These are phyloP conservation scores for Xylaria nigripes DNA, from an alignment of 495 filamentous ascomycete genomes.

Conservation along the genomic window DNA sequence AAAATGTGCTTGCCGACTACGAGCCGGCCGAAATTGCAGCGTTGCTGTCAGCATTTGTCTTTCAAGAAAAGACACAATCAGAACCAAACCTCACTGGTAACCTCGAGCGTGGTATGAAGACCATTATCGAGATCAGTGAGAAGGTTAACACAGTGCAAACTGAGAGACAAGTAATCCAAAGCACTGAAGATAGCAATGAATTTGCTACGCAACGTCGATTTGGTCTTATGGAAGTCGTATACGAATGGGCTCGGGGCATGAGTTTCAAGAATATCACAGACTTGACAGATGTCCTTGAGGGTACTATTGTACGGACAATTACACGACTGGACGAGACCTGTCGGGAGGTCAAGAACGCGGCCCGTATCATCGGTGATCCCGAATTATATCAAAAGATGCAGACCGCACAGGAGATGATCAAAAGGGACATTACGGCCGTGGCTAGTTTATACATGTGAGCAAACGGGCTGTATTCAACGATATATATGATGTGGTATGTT, in stretches of 20 bases:
- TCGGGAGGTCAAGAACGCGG: conserved; percentile 93
- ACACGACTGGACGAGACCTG: conserved; percentile 92
- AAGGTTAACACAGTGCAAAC: conserved; percentile 85
- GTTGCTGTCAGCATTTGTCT: conserved; percentile 91
- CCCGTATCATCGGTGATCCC: conserved; percentile 92
- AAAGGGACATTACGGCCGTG: conserved; percentile 87
- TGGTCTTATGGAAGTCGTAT: conserved; percentile 92
- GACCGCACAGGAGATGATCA: conserved; percentile 91
- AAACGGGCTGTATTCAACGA: background rate
- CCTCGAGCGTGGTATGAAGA: conserved; percentile 75
- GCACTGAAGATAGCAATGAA: conserved; percentile 81
- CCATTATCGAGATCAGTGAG: conserved; percentile 80
- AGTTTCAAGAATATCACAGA: conserved; percentile 97
- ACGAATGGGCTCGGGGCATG: conserved; percentile 97
- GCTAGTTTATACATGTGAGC: conserved; percentile 71
- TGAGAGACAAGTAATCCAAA: conserved; percentile 81
- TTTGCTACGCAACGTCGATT: conserved; percentile 82
- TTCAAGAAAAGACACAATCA: conserved; percentile 90
- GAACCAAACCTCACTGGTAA: conserved; percentile 75
- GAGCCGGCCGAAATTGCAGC: conserved; percentile 96
- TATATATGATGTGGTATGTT: background rate
- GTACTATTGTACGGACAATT: conserved; percentile 90
- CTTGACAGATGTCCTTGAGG: conserved; percentile 92
- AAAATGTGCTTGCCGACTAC: conserved; percentile 91
- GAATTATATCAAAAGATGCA: conserved; percentile 92